Conservation (phyloP, 345 rosid species). For the rapeseed (Brassica napus) region Da-Ae NC_063444.1:1524501-1525000, state of each 20-base stretch:
- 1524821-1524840: background rate
- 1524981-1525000: constrained; percentile 25
- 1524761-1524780: background rate
- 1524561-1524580: too few species aligned
- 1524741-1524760: background rate
- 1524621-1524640: too few species aligned
- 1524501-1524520: too few species aligned
- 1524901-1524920: constrained; percentile 15
- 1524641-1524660: background rate
- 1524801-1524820: background rate
- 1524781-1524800: background rate
- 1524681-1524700: background rate
- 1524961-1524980: constrained; percentile 14
- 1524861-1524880: constrained; percentile 24
- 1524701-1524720: background rate
- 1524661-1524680: background rate
- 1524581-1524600: too few species aligned
- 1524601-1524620: too few species aligned
- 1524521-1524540: too few species aligned
- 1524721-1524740: background rate
- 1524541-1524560: too few species aligned
- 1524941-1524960: constrained; percentile 32
- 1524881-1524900: constrained; percentile 22
- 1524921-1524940: constrained; percentile 12
- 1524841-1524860: background rate